Conservation (phyloP, 2,329 filamentous ascomycete species). For the Chlorencoelia australis region DNA sequence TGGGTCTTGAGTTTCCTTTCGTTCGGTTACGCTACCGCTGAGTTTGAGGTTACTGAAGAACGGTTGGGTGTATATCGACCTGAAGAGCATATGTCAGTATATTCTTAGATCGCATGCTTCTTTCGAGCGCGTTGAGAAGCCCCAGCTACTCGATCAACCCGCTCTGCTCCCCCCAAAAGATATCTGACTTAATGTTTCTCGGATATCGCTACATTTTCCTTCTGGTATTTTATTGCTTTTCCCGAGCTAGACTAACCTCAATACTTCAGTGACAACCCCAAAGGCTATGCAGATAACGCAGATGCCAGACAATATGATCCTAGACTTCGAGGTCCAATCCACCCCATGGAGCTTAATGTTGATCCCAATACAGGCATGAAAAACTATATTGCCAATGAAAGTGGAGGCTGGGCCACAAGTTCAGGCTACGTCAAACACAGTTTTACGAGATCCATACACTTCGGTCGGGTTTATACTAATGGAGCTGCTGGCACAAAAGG, state of each 20-base stretch:
- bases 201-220: no score
- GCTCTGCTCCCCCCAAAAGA: no score
- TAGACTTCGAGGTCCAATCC: conserved; percentile 71
- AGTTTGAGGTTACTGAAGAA: conserved; percentile 76
- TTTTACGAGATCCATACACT: conserved; percentile 65
- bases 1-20: conserved; percentile 76
- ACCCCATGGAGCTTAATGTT: conserved; percentile 60
- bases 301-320: conserved; percentile 78
- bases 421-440: conserved; percentile 74
- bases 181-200: no score
- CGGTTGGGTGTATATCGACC: conserved; percentile 72
- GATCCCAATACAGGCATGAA: conserved; percentile 87
- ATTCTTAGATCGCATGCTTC: no score
- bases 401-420: conserved; percentile 80
- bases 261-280: conserved; percentile 72
- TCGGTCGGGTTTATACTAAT: conserved; percentile 62
- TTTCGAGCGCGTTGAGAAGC: no score
- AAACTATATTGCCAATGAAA: conserved; percentile 94
- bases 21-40: conserved; percentile 76
- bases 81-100: conserved; percentile 60
- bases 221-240: no score
- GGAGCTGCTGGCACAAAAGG: conserved; percentile 48
- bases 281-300: conserved; percentile 70
- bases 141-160: no score
- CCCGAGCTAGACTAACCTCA: no score